A percentile compares a stretch with the other conserved stretches of the same genome.
phyloP scores from a whole-genome alignment of 2,329 filamentous ascomycete genomes.

The Fusarium fujikuroi region DNA sequence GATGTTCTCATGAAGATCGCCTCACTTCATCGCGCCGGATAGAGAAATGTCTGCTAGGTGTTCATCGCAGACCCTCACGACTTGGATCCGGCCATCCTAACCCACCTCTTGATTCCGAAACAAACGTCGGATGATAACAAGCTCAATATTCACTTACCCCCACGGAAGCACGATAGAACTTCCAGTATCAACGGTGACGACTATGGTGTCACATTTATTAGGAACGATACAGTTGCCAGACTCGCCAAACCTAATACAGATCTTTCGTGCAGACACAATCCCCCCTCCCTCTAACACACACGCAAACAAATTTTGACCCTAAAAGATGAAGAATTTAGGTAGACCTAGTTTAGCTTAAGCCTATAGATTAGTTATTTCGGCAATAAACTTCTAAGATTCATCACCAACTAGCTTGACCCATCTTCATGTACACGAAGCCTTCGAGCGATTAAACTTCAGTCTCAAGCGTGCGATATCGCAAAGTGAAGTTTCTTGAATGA shows the following conservation, averaged over 20 bases:
- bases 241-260: neutral
- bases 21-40: neutral
- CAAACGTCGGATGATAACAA: accelerated
- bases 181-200: accelerated
- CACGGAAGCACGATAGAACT: neutral
- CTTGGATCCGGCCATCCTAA: neutral
- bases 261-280: neutral
- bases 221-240: neutral
- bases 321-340: neutral
- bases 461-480: too few relatives aligned
- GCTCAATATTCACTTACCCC: neutral
- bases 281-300: too few relatives aligned
- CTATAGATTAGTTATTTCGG: too few relatives aligned
- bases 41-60: neutral
- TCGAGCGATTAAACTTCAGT: neutral
- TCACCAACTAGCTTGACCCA: neutral
- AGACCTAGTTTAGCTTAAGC: neutral
- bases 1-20: neutral
- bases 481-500: accelerated
- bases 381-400: neutral
- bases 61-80: neutral
- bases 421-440: neutral
- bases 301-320: accelerated
- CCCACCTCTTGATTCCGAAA: neutral
- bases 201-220: neutral